Evolutionary conservation across 192 early-diverging fungal genomes (phyloP).

Genomic region (Coemansia sp.): DNA sequence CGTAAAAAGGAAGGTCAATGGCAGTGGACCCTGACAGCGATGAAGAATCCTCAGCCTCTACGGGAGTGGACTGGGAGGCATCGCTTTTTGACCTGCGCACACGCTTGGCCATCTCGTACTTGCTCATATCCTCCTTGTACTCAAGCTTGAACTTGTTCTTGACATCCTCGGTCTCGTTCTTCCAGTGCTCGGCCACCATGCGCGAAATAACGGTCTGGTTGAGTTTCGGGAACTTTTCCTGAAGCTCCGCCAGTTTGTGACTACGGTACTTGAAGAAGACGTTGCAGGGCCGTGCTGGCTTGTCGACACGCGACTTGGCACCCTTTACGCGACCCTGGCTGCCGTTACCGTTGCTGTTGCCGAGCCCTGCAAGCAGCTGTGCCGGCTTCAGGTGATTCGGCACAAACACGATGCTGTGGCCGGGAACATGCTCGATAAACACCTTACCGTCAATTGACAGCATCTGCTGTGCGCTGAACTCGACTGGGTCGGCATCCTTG

Average conservation of each 20-base stretch:
- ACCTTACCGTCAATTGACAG: slow-evolving; percentile 38
- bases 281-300: slow-evolving; percentile 49
- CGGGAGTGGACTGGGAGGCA: neutral
- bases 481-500: slow-evolving; percentile 14
- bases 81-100: slow-evolving; percentile 13
- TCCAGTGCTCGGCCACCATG: slow-evolving; percentile 57
- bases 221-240: slow-evolving; percentile 39
- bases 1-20: slow-evolving; percentile 8
- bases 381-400: slow-evolving; percentile 19
- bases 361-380: neutral
- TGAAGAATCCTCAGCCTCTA: neutral
- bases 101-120: slow-evolving; percentile 51
- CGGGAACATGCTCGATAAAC: slow-evolving; percentile 43
- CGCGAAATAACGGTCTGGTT: slow-evolving; percentile 56
- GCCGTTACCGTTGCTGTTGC: neutral
- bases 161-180: slow-evolving; percentile 40
- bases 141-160: slow-evolving; percentile 41
- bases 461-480: slow-evolving; percentile 37
- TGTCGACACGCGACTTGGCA: slow-evolving; percentile 18
- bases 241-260: slow-evolving; percentile 45
- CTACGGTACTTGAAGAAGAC: slow-evolving; percentile 59
- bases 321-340: slow-evolving; percentile 6
- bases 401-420: slow-evolving; percentile 44
- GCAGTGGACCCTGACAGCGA: neutral
- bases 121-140: slow-evolving; percentile 45